Base-by-base conservation (phyloP, 2,329 filamentous ascomycete genomes). In the Exophiala sp. region DNA sequence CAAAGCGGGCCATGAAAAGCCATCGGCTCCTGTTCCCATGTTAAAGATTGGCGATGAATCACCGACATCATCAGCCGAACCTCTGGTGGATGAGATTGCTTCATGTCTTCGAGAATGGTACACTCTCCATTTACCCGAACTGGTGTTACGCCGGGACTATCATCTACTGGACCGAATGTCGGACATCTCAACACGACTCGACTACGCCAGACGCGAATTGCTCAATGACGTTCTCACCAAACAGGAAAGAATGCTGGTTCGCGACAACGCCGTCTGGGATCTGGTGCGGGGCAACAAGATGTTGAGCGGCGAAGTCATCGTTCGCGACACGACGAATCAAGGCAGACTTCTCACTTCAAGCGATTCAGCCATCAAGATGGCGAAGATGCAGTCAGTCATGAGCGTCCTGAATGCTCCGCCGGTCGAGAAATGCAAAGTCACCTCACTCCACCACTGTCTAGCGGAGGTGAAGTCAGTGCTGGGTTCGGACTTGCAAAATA, bases 81-180 rank as follows among this genome's bases (percentile, higher is more conserved):
- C 93, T 2, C 70, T 98, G 54, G 90, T 98, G 19, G 93, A 98
- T 68, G 93, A 98, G 68, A 97, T 98, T 61, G 90, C 93, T 11
- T 96, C 90, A 2, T 98, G 93, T 66, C 72, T 98, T 56, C 82
- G 93, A 60, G 93, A 98, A 76, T 98, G 93, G 94, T 91, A 98
- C 70, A 95, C 93, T 16, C 95, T 90, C 14, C 94, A 96, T 64
- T 77, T 98, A 13, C 94, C 98, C 70, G 88, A 95, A 65, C 76
- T 97, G 19, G 77, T 98, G 1, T 78, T 98, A 7, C 82, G 82
- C 16, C 80, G 88, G 53, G 82, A 90, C 65, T 98, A 98, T 68
- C 73, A 78, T 43, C 79, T 83, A 47, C 73, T 98, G 48, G 88
- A 95, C 61, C 82, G 85, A 56, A 82, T 97, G 65, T 86, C 88